These are phyloP conservation scores for Asterella californica DNA, from an alignment of 225 moss, liverwort and hornwort species.

Conservation along the genomic window DNA sequence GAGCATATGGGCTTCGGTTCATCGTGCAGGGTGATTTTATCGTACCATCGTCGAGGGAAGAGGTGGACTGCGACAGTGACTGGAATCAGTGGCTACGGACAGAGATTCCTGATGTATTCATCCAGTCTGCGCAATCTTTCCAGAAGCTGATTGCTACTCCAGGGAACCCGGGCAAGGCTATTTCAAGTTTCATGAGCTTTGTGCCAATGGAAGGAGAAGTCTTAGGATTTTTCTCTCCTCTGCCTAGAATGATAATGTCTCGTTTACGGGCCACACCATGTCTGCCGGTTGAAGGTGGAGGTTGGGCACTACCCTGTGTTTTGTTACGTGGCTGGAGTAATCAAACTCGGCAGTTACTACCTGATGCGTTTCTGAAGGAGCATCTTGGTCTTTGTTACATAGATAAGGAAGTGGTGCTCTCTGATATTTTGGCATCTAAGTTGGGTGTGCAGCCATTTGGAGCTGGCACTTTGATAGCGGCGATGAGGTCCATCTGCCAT, in stretches of 20 bases:
- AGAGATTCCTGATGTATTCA: slow-evolving; percentile 71
- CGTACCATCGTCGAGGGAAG: slow-evolving; percentile 92
- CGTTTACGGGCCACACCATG: slow-evolving; percentile 63
- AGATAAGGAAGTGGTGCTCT: slow-evolving; percentile 64
- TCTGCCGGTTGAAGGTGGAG: slow-evolving; percentile 74
- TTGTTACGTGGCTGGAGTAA: slow-evolving; percentile 63
- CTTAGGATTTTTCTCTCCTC: slow-evolving; percentile 80
- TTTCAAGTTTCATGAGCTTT: slow-evolving; percentile 77
- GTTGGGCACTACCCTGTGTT: slow-evolving; percentile 82
- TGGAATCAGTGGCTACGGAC: slow-evolving; percentile 98
- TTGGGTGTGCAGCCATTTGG: slow-evolving; percentile 74
- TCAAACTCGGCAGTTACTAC: slow-evolving; percentile 57
- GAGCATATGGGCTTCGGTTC: slow-evolving; percentile 88
- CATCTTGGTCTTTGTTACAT: slow-evolving; percentile 77
- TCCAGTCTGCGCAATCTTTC: slow-evolving; percentile 33
- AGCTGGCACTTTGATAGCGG: slow-evolving; percentile 56
- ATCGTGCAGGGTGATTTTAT: slow-evolving; percentile 91
- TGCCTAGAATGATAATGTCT: slow-evolving; percentile 74
- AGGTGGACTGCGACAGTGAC: slow-evolving; percentile 88
- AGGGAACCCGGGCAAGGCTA: slow-evolving; percentile 56
- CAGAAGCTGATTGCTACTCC: slow-evolving; percentile 40
- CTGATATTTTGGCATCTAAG: slow-evolving; percentile 66
- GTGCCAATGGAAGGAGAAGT: slow-evolving; percentile 97
- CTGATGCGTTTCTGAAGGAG: slow-evolving; percentile 56
- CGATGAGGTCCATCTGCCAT: slow-evolving; percentile 63